These are phyloP conservation scores for Hordeum vulgare DNA, from an alignment of 176 grass and related monocot genomes.

Conservation along the genomic window DNA sequence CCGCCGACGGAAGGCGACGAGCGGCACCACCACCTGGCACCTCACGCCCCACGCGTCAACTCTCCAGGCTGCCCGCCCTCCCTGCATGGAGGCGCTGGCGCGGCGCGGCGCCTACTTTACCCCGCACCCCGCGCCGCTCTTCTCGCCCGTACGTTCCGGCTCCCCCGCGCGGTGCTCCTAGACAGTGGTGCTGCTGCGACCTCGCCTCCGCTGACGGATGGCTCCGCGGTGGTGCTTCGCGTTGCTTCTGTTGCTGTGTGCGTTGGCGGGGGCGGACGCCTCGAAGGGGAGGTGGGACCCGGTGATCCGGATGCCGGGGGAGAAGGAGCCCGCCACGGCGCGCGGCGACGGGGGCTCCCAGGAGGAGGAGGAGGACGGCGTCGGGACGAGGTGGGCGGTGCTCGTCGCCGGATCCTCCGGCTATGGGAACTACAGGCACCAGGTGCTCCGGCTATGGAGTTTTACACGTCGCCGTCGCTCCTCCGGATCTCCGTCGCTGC, in stretches of 20 bases:
- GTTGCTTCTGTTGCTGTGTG: slow-evolving; percentile 19
- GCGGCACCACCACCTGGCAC: slow-evolving; percentile 21
- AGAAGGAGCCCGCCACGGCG: slow-evolving; percentile 24
- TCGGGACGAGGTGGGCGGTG: too few species aligned
- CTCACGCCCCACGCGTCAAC: slow-evolving; percentile 55
- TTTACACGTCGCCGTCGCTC: too few species aligned
- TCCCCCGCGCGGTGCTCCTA: too few species aligned
- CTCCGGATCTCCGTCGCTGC: too few species aligned
- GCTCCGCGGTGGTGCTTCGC: slow-evolving; percentile 13
- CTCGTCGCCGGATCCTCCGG: slow-evolving; percentile 85
- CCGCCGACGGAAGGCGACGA: slow-evolving; percentile 26
- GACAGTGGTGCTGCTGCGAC: too few species aligned
- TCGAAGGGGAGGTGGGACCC: slow-evolving; percentile 39
- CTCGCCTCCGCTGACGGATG: background rate
- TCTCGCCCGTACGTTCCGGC: too few species aligned
- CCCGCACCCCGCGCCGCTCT: too few species aligned
- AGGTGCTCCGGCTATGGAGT: too few species aligned
- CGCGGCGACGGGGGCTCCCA: too few species aligned
- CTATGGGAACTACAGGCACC: slow-evolving; percentile 85
- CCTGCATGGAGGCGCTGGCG: slow-evolving; percentile 49
- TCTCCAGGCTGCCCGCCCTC: background rate
- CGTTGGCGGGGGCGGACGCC: slow-evolving; percentile 8
- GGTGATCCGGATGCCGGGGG: slow-evolving; percentile 52
- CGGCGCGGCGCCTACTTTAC: slow-evolving; percentile 14
- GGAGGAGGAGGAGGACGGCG: too few species aligned